Percentiles rank a stretch among this genome's conserved stretches.
Conservation (phyloP, 257 asterid genomes). For the Solanum dulcamara region DNA sequence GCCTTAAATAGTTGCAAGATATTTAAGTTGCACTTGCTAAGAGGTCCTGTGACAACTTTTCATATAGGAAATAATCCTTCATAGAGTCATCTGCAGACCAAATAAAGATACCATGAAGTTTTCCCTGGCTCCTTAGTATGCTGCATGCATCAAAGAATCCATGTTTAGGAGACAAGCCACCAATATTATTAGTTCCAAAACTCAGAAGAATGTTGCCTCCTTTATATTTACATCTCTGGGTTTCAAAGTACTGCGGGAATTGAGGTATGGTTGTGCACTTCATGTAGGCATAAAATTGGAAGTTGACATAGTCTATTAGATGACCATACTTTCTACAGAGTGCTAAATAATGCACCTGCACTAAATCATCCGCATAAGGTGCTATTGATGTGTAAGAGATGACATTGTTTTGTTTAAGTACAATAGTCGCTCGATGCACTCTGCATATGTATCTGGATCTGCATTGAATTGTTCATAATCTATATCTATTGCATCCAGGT, state of each 20-base stretch:
- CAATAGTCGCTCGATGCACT: conserved; percentile 52
- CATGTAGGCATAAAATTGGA: conserved; percentile 57
- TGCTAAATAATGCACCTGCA: conserved; percentile 47
- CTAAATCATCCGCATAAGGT: conserved; percentile 35
- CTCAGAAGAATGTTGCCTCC: conserved; percentile 50
- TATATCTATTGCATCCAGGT: conserved; percentile 60
- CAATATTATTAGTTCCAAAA: conserved; percentile 54
- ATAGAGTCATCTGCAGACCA: conserved; percentile 82
- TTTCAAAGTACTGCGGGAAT: conserved; percentile 45
- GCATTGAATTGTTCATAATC: conserved; percentile 62
- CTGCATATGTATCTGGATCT: conserved; percentile 59
- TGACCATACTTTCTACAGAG: conserved; percentile 49
- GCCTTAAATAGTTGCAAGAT: not conserved
- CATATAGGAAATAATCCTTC: conserved; percentile 36
- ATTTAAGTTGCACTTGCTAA: conserved; percentile 21
- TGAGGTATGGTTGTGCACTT: conserved; percentile 36
- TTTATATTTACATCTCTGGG: conserved; percentile 37
- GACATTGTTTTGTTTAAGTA: conserved; percentile 36
- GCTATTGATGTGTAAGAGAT: conserved; percentile 55
- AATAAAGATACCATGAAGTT: conserved; percentile 68
- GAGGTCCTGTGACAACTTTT: conserved; percentile 44
- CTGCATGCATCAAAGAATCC: conserved; percentile 61
- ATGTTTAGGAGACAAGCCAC: conserved; percentile 45
- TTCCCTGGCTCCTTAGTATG: conserved; percentile 31
- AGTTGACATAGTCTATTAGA: conserved; percentile 57